These are phyloP conservation scores for Uronychia binucleata DNA, from an alignment of 73 alveolate genomes.

Conservation along the genomic window DNA sequence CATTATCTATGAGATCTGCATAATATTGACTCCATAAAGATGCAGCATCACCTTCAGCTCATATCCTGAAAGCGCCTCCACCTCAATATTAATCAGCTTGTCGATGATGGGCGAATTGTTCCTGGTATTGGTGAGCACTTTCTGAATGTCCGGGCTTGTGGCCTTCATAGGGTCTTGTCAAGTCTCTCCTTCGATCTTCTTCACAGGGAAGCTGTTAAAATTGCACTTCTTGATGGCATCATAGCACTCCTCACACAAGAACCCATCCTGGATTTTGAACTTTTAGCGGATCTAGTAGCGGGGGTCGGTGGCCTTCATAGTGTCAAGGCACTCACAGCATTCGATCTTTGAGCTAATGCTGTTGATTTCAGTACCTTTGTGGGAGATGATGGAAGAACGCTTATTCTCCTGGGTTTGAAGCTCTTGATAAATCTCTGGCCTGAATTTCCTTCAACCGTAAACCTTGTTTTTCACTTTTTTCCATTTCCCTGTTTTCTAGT, in stretches of 20 bases:
- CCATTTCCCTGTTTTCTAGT: background rate
- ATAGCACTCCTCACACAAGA: background rate
- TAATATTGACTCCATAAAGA: background rate
- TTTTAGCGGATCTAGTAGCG: background rate
- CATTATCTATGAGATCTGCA: background rate
- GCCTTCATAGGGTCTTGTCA: background rate
- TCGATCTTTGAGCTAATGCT: background rate
- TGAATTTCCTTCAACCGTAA: background rate
- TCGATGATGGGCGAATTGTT: background rate
- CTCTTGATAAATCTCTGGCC: background rate
- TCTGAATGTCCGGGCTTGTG: background rate
- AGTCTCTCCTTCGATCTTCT: background rate
- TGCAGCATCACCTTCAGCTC: background rate
- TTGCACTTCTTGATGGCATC: background rate
- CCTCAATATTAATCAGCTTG: background rate
- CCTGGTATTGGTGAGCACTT: background rate
- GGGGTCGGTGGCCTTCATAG: background rate
- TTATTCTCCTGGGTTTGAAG: background rate
- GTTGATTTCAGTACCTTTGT: background rate
- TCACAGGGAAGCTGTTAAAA: background rate
- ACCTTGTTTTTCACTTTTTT: background rate
- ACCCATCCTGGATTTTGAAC: background rate
- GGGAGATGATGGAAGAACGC: background rate
- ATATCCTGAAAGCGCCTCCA: background rate
- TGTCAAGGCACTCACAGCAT: background rate